A percentile compares a stretch with the other conserved stretches of the same genome.
phyloP scores from a whole-genome alignment of 1,139 yeast species.

The Meyerozyma athensensis region DNA sequence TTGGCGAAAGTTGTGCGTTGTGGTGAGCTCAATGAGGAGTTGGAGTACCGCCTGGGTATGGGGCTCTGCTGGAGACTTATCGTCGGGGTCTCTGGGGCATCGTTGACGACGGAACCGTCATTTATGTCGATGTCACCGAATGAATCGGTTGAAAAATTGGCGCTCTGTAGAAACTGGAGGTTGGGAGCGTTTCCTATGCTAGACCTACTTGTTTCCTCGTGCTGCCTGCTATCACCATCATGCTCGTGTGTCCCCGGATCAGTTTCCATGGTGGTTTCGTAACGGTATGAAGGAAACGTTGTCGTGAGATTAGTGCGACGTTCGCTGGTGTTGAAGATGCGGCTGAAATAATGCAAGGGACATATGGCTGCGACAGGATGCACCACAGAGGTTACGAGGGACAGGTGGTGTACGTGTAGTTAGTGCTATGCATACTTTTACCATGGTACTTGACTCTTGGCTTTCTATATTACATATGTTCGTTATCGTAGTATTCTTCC shows the following conservation, averaged over 20 bases:
- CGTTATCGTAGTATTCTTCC: no score
- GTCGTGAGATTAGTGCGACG: neutral
- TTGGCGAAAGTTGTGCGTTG: conserved; percentile 22
- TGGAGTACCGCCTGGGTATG: conserved; percentile 19
- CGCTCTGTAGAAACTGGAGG: conserved; percentile 19
- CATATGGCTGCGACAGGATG: neutral
- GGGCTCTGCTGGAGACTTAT: conserved; percentile 7
- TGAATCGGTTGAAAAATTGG: conserved; percentile 44
- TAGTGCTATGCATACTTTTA: no score
- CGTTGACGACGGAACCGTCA: conserved; percentile 9
- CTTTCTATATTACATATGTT: no score
- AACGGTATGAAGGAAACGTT: no score
- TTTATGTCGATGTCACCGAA: conserved; percentile 12
- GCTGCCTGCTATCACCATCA: neutral
- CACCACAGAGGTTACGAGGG: neutral
- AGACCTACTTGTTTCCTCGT: neutral
- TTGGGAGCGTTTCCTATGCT: neutral
- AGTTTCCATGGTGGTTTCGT: neutral
- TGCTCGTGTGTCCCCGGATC: neutral
- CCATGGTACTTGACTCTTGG: no score
- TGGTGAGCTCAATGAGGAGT: conserved; percentile 16
- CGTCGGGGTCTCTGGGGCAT: conserved; percentile 2
- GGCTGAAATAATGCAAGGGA: no score
- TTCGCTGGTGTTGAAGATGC: neutral
- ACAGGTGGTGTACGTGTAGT: no score